Base-by-base conservation (phyloP, 108 stramenopile genomes). In the Stephanodiscus triporus region DNA sequence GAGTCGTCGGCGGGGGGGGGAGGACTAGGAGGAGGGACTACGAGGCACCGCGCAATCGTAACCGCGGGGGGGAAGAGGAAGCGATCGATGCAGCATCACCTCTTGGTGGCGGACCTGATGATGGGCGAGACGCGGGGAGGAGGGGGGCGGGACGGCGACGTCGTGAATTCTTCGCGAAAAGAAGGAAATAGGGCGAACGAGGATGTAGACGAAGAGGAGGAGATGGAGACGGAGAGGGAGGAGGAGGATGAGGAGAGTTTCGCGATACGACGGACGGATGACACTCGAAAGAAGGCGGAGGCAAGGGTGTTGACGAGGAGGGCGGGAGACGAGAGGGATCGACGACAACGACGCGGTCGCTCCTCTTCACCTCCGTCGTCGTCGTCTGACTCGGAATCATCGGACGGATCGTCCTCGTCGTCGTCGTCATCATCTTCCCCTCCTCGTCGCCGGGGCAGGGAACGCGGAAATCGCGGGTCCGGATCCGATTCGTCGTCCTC, bases 161-260 rank as follows among this genome's bases (percentile, higher is more conserved):
- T 63, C 16, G 24, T 8, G 24, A 53, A 72, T 36, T 66, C 55
- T 34, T 65, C 65, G 66, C 20, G 30, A 17, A 29, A 55, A 20
- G 75, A 45, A 16, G 60, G 40, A 32, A 53, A 57, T 57, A 30
- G 17, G 9, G 56, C 4, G 17, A 8, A 30, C 4, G 56, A 32
- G 56, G 30, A 30, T 47, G 55, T 64, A 19, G 83, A 77, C 26
- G 75, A 55, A 13, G 62, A 59, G 13, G 63, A 16, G 43, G 56
- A 34, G 56, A 16, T 37, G 62, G 62, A 81, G 10, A 71, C 32
- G 37, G 70, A 63, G 19, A 53, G 53, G 19, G 63, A 73, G 26
- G 71, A 76, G 20, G 83, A 84, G 6, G 80, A 84, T 36, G 84
- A 88, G 19, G 73, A 82, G 20, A 68, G 50, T 6, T 84, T 84